Evolutionary conservation across 2,329 filamentous ascomycete species (phyloP).

Genomic region (Alternaria metachromatica): DNA sequence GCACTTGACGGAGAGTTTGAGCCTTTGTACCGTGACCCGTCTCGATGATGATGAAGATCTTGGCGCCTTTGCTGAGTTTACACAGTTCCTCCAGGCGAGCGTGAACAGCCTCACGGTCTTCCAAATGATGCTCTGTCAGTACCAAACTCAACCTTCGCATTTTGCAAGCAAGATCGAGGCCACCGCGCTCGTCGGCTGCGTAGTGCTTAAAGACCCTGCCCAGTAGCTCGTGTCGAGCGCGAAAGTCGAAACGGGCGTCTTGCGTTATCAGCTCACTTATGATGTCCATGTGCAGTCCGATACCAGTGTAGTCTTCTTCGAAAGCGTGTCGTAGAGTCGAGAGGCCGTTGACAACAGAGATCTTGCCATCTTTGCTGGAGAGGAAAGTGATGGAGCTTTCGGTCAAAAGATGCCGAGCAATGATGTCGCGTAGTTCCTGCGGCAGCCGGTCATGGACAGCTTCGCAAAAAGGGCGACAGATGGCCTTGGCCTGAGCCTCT

Average conservation of each 20-base stretch:
- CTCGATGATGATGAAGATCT: not conserved
- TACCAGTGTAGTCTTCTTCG: not conserved
- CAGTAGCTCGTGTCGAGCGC: not conserved
- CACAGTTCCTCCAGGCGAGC: not conserved
- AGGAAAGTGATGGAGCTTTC: not conserved
- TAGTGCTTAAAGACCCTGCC: not conserved
- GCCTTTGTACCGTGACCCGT: not conserved
- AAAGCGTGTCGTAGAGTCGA: not conserved
- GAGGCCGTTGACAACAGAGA: not conserved
- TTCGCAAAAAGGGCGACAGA: not conserved
- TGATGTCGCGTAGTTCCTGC: not conserved
- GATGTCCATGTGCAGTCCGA: not conserved
- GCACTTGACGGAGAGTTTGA: not conserved
- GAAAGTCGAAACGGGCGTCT: not conserved
- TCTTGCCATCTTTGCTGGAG: not conserved
- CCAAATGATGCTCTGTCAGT: not conserved
- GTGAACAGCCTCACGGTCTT: not conserved
- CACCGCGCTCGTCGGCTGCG: not conserved
- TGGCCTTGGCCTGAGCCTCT: not conserved
- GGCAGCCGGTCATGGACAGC: not conserved
- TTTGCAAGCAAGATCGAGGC: not conserved
- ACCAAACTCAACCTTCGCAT: not conserved
- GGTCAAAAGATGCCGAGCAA: not conserved
- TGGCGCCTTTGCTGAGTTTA: not conserved
- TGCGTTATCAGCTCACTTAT: not conserved